Percentiles rank a stretch among this genome's conserved stretches.
Conservation (phyloP, 2,329 filamentous ascomycete species). For the Kalaharituber pfeilii region DNA sequence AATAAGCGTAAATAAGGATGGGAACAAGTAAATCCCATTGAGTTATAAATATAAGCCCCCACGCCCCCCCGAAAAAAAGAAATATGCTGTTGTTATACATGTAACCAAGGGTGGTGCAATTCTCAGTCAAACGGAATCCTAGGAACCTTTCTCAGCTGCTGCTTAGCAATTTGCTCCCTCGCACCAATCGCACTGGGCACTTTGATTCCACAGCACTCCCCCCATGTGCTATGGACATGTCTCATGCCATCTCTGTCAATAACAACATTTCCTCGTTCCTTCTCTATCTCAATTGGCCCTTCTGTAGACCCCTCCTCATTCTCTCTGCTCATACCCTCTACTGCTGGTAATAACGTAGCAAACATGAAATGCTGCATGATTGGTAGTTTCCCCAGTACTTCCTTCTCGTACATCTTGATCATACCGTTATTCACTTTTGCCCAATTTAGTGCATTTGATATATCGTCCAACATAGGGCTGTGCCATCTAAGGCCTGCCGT, state of each 20-base stretch:
- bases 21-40: no score
- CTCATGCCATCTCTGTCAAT: slow-evolving; percentile 46
- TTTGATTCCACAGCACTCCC: slow-evolving; percentile 94
- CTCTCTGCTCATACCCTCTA: slow-evolving; percentile 56
- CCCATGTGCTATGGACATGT: slow-evolving; percentile 65
- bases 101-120: no score
- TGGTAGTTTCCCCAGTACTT: slow-evolving; percentile 81
- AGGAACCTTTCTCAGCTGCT: slow-evolving; percentile 44
- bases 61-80: no score
- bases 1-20: no score
- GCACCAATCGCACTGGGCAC: slow-evolving; percentile 89
- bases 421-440: slow-evolving; percentile 84
- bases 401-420: slow-evolving; percentile 88
- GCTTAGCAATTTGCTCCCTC: slow-evolving; percentile 68
- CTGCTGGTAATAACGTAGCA: slow-evolving; percentile 64
- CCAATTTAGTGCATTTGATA: slow-evolving; percentile 79
- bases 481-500: slow-evolving; percentile 92
- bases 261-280: slow-evolving; percentile 43
- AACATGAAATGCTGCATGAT: slow-evolving; percentile 99
- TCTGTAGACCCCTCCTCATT: slow-evolving; percentile 28
- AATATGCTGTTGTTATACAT: neutral
- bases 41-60: no score
- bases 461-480: slow-evolving; percentile 95
- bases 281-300: slow-evolving; percentile 25
- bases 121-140: slow-evolving; percentile 65